Base-by-base conservation (phyloP, 331 rosid genomes). In the Malus hybrid region DNA sequence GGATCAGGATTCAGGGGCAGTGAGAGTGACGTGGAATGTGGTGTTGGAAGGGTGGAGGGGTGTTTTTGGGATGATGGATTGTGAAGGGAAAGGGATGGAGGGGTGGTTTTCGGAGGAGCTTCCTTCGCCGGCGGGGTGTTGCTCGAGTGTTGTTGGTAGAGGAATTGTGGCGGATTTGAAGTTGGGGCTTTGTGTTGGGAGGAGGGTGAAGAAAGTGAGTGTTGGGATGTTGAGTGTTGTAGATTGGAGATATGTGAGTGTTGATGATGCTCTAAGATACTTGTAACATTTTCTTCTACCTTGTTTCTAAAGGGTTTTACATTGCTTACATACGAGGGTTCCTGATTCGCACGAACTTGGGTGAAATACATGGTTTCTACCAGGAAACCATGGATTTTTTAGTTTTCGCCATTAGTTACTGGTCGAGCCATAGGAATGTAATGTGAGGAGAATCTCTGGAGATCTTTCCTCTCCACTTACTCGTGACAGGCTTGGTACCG, bases 101-200 rank as follows among this genome's bases (percentile, higher is more conserved):
- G 89, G 86, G 72, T 90, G 97, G 93, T 85, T 91, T 76, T 88
- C 86, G 64, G 82, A 86, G 78, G 93, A 90, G 87, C 88, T 93
- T 0, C 93, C 97, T 14, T 14, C 50, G 5, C 81, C 86, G 5
- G 74, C 55, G 3, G 75, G 85, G 6, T 90, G 96, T 69, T 90
- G 87, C 52, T 73, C 77, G 9, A 80, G 75, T 4, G 77, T 72
- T n/a, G 89, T 71, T 72, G 85, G 76, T 22, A 85, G 93, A 8
- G 79, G 88, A 6, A 69, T 86, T 11, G 86, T 81, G 86, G 88
- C 86, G 33, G 97, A 89, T 77, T 33, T 91, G 85, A 91, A 74
- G 77, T 34, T 91, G 48, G 85, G 73, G 24, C 13, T 89, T 71
- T 52, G 84, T 2, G n/a, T 44, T 2, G 33, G 36, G 68, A 50